Percentiles rank a stretch among this genome's conserved stretches.
These are phyloP conservation scores for Stephania japonica DNA, from an alignment of 164 flowering plant species.

Conservation along the genomic window DNA sequence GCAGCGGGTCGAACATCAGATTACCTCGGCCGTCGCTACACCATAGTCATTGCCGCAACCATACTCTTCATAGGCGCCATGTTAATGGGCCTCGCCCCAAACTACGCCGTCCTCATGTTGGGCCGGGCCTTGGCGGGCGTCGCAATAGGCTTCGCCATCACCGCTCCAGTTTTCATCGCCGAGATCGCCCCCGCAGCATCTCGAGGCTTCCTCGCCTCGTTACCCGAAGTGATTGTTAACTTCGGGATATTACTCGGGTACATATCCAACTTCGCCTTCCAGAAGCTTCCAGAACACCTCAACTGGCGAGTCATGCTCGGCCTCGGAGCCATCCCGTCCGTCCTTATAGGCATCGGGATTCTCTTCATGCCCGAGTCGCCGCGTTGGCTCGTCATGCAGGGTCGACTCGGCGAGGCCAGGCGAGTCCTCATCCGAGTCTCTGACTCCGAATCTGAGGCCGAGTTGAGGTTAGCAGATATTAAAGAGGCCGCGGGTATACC, in stretches of 20 bases:
- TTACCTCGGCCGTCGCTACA: conserved; percentile 51
- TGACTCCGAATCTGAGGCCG: conserved; percentile 15
- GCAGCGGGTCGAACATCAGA: conserved; percentile 54
- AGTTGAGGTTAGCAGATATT: conserved; percentile 13
- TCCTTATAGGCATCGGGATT: conserved; percentile 12
- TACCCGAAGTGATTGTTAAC: conserved; percentile 48
- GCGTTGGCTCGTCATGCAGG: conserved; percentile 25
- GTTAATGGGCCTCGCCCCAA: conserved; percentile 42
- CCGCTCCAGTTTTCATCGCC: conserved; percentile 50
- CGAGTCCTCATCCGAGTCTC: conserved; percentile 13
- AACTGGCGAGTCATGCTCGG: conserved; percentile 30
- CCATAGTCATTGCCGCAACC: conserved; percentile 36
- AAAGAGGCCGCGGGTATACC: conserved; percentile 21
- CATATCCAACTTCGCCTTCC: conserved; percentile 17
- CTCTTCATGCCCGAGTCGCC: conserved; percentile 25
- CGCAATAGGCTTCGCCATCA: conserved; percentile 45
- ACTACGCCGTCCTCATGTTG: conserved; percentile 42
- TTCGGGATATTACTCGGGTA: conserved; percentile 26
- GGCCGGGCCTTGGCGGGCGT: conserved; percentile 53
- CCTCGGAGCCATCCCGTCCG: conserved; percentile 16
- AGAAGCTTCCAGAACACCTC: conserved; percentile 4
- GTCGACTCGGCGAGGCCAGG: conserved; percentile 21
- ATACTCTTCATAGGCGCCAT: conserved; percentile 44
- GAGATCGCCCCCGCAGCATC: conserved; percentile 46
- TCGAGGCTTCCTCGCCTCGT: conserved; percentile 45